These are phyloP conservation scores for Dipodascus albidus DNA, from an alignment of 805 yeast genomes.

Conservation along the genomic window DNA sequence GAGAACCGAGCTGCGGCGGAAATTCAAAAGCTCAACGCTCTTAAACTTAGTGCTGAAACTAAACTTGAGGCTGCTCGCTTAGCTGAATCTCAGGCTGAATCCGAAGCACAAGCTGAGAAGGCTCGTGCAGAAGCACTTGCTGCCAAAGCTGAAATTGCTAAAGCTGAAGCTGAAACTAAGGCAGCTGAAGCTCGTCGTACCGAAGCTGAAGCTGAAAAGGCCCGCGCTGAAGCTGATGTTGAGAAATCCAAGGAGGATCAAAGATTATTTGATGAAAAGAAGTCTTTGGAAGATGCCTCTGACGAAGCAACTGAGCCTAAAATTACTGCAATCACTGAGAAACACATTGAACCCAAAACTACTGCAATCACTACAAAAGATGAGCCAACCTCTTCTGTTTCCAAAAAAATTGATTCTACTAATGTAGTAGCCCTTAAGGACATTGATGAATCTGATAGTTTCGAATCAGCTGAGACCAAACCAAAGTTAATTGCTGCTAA, in stretches of 20 bases:
- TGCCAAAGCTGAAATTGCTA: slow-evolving; percentile 6
- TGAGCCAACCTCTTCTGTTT: slow-evolving; percentile 1
- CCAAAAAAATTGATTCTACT: neutral
- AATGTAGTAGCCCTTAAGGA: neutral
- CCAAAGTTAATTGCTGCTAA: slow-evolving; percentile 7
- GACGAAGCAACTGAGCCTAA: slow-evolving; percentile 6
- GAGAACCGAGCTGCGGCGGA: slow-evolving; percentile 18
- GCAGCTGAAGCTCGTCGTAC: slow-evolving; percentile 6
- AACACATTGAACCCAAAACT: slow-evolving; percentile 8
- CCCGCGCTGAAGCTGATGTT: slow-evolving; percentile 5
- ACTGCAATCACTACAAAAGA: slow-evolving; percentile 5
- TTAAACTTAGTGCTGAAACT: slow-evolving; percentile 6
- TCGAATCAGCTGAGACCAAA: slow-evolving; percentile 3
- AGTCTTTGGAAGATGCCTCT: slow-evolving; percentile 6
- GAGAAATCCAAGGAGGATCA: slow-evolving; percentile 5
- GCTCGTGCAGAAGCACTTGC: slow-evolving; percentile 7
- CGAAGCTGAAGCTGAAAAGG: slow-evolving; percentile 6
- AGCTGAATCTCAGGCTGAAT: slow-evolving; percentile 9
- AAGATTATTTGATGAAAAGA: slow-evolving; percentile 6
- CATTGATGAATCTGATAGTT: slow-evolving; percentile 5
- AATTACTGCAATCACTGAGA: no score
- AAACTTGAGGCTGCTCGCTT: slow-evolving; percentile 2
- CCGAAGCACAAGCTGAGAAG: slow-evolving; percentile 17
- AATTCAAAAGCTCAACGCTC: slow-evolving; percentile 12
- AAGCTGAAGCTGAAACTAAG: slow-evolving; percentile 6